Base-by-base conservation (phyloP, 1,139 yeast genomes). In the Diutina rugosa region DNA sequence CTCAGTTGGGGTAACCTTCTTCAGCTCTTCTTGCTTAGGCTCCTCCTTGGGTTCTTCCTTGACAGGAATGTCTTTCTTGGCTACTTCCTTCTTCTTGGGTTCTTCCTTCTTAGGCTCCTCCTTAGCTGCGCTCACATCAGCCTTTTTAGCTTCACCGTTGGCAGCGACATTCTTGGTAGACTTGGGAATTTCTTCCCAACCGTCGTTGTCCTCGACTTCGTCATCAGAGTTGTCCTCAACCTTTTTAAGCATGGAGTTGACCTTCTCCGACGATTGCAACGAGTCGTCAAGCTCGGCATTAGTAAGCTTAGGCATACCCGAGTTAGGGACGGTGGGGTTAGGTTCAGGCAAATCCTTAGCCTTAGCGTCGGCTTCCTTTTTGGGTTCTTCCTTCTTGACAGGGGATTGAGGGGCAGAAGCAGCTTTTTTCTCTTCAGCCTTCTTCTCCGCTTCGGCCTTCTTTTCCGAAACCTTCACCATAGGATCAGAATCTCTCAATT, bases 141-240 rank as follows among this genome's bases (percentile, higher is more conserved):
- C 55, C 41, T 44, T n/a, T 49, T 41, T 41, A 6, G n/a, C 16
- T 14, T 44, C 55, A 18, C 28, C 26, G 6, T 48, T 48, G 14
- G 35, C 41, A 5, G 55, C 8, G 14, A 32, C 35, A 4, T 38
- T 46, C 35, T 52, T 41, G 21, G 41, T 35, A 6, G 55, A 21
- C 58, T 70, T 73, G 57, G 70, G 65, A 30, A 71, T 73, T 57
- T 74, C 73, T 64, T 74, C 77, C 73, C 78, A 74, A 47, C 72
- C 77, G 54, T 74, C 79, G 55, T 79, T 80, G 54, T 73, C 72
- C 57, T 75, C 78, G 26, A 77, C 71, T 58, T 69, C 69, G 55
- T 49, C 53, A 16, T 49, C 53, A 6, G 53, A 49, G 44, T 32
- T 32, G 53, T 72, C 74, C 55, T 67, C 71, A 1, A 74, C 80